Percentiles rank a stretch among this genome's conserved stretches.
phyloP scores from a whole-genome alignment of 129 eudicot genomes.

The Chrysanthemum makinoi region DNA sequence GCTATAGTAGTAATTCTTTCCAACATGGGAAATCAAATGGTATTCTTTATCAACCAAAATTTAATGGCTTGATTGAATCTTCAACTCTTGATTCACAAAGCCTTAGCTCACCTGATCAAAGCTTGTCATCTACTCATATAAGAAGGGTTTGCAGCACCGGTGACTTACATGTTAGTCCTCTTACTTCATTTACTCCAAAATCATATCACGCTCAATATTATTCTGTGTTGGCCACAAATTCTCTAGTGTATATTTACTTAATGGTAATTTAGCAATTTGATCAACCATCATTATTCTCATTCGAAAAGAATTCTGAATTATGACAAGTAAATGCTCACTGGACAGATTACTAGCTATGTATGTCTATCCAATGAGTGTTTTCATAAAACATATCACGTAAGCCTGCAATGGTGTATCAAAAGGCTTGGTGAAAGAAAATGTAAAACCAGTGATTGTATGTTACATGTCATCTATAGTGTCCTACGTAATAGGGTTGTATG shows the following conservation, averaged over 20 bases:
- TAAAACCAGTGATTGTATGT: no score
- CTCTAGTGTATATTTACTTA: not conserved
- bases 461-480: not conserved
- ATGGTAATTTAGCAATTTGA: conserved; percentile 8
- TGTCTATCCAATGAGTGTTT: no score
- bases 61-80: conserved; percentile 45
- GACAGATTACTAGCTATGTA: no score
- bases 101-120: conserved; percentile 45
- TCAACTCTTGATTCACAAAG: conserved; percentile 36
- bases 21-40: conserved; percentile 41
- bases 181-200: conserved; percentile 8
- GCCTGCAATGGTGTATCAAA: no score
- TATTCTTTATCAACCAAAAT: conserved; percentile 50
- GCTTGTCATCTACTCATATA: conserved; percentile 54
- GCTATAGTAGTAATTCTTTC: conserved; percentile 73
- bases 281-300: not conserved
- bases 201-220: not conserved
- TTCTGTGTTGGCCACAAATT: conserved; percentile 18
- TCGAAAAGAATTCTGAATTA: not conserved
- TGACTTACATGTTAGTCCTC: conserved; percentile 73
- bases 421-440: no score
- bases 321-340: no score
- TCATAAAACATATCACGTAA: no score
- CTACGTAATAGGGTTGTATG: not conserved
- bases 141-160: conserved; percentile 94